Base-by-base conservation (phyloP, 371 early-diverging fungal genomes). In the Mucor circinelloides region DNA sequence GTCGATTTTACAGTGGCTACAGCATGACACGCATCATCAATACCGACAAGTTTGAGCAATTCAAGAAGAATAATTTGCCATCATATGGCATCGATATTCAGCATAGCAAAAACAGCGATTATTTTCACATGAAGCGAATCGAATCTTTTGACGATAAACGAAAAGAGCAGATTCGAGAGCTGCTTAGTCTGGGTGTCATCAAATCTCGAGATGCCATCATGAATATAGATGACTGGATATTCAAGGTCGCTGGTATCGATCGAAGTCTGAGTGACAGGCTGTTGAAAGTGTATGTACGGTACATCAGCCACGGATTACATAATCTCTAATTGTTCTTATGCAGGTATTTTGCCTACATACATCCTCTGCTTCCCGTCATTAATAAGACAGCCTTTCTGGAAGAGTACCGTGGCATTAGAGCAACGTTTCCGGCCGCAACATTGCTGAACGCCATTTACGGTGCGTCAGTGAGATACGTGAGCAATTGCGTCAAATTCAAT, bases 301-400 rank as follows among this genome's bases (percentile, higher is more conserved):
- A 21, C 3, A 9, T 0, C 6, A 46, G 2, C 8, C 6, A 3
- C 21, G 8, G 10, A 46, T 10, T 52, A 54, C 17, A 44, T 25
- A 28, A 34, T 19, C 46, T 8, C 21, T 21, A 46, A 21, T 46
- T 21, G n/a, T n/a, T 21, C 46, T 8, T 19, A 21, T 46, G n/a
- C 50, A 73, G 72, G 7, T 74, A 68, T 13, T 74, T 74, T 64
- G 58, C 66, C 0, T 59, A 63, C 56, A 74, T 74, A 13, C 75
- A 74, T 31, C 63, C 67, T 7, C 21, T 62, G 12, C 25, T 68
- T 8, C 75, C 75, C 2, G 69, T 74, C 1, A 36, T 74, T 23
- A 74, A 74, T 40, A 74, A 74, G 19, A 54, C 31, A 1, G 44
- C 44, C 13, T 74, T 74, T 46, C n/a, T 74, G 12, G 40, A 63